Evolutionary conservation across 495 filamentous ascomycete species (phyloP).

Genomic region (Podospora pseudoanserina): DNA sequence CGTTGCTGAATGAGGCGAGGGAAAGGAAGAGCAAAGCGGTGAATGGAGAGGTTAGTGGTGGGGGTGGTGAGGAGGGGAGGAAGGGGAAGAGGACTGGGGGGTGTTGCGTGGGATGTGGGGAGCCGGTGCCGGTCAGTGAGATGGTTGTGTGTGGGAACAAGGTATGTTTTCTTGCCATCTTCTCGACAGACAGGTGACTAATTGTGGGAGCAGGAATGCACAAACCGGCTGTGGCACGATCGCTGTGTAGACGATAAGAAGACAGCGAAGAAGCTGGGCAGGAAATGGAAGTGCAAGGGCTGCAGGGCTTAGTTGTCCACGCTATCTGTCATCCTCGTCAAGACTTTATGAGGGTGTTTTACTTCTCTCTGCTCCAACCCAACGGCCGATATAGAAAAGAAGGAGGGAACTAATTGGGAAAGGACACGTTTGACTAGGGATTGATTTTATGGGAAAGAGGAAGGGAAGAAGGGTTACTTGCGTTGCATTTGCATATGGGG

Average conservation of each 20-base stretch:
- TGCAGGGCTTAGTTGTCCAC: constrained; percentile 8
- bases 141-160: constrained; percentile 43
- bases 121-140: constrained; percentile 35
- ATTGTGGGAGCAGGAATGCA: constrained; percentile 34
- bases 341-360: too few relatives aligned
- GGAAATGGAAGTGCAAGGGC: constrained; percentile 21
- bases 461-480: constrained; percentile 42
- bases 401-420: too few relatives aligned
- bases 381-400: too few relatives aligned
- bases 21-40: background rate
- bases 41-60: constrained; percentile 9
- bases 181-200: constrained; percentile 8
- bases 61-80: constrained; percentile 21
- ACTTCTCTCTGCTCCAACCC: too few relatives aligned
- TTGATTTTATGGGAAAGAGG: background rate
- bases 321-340: background rate
- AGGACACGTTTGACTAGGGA: too few relatives aligned
- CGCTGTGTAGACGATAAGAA: constrained; percentile 23
- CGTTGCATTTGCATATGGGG: background rate
- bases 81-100: constrained; percentile 32
- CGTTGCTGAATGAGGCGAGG: constrained; percentile 37
- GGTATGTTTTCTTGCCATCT: constrained; percentile 30
- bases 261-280: constrained; percentile 12
- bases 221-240: constrained; percentile 29
- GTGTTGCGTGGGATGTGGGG: constrained; percentile 39